These are phyloP conservation scores for Petunia axillaris DNA, from an alignment of 257 asterid genomes.

Conservation along the genomic window DNA sequence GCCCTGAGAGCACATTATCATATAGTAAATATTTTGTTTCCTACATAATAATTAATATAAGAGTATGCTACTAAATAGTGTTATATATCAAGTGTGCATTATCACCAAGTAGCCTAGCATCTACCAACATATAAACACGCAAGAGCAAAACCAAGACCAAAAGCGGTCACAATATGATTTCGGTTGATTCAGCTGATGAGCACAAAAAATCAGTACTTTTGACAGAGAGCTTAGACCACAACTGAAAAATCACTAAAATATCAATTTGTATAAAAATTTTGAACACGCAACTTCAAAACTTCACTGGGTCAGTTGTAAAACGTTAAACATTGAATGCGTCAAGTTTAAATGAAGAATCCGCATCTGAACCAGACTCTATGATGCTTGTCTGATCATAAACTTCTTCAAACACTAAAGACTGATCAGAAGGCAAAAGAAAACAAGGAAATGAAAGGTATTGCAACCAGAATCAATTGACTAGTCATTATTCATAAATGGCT, in stretches of 20 bases:
- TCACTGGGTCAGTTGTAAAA: neutral
- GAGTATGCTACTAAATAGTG: neutral
- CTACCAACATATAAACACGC: neutral
- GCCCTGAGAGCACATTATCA: neutral
- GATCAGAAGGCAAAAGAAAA: neutral
- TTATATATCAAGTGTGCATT: neutral
- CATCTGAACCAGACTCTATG: too few relatives aligned
- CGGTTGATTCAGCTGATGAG: neutral
- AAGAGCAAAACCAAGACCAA: neutral
- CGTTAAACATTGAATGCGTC: neutral
- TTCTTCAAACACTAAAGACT: neutral
- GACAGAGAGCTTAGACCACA: neutral
- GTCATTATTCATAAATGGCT: constrained; percentile 8
- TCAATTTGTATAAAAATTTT: neutral
- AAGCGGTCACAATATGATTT: neutral
- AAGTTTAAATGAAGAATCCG: neutral
- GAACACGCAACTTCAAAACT: neutral
- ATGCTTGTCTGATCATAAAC: neutral
- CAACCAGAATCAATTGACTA: neutral
- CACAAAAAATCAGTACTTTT: too few relatives aligned
- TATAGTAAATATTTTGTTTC: neutral
- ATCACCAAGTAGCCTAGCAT: neutral
- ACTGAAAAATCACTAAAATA: neutral
- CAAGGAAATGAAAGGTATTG: neutral
- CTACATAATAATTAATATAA: neutral